Conservation (phyloP, 495 filamentous ascomycete genomes). For the Aspergillus sparsus region DNA sequence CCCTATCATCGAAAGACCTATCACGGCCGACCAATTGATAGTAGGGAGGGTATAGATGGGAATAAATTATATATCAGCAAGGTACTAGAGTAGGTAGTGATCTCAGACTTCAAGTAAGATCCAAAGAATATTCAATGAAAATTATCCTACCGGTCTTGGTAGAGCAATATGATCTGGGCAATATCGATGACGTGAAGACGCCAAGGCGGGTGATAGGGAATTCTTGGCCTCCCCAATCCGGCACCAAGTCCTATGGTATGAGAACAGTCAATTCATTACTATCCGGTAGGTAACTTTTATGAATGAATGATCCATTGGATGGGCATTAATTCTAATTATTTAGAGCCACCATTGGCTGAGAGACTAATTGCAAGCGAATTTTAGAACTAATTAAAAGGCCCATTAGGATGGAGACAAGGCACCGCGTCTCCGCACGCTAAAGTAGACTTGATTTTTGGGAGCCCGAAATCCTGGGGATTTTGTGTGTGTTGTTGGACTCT, state of each 20-base stretch:
- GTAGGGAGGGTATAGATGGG: too few species aligned
- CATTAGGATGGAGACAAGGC: neutral
- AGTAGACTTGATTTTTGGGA: slow-evolving; percentile 6
- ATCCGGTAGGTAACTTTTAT: too few species aligned
- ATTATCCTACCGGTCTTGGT: too few species aligned
- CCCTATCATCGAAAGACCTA: too few species aligned
- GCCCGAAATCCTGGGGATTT: neutral
- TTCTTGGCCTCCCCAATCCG: slow-evolving; percentile 3
- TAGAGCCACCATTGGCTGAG: neutral
- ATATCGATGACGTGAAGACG: slow-evolving; percentile 22
- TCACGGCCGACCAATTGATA: too few species aligned
- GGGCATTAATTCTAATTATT: neutral
- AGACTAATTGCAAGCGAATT: slow-evolving; percentile 12
- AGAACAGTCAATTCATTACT: neutral
- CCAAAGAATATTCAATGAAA: too few species aligned
- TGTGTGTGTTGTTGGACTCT: neutral
- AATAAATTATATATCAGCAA: too few species aligned
- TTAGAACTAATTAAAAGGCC: neutral
- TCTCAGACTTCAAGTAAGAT: too few species aligned
- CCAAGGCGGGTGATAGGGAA: slow-evolving; percentile 7
- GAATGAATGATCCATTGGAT: neutral
- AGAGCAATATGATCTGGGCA: neutral
- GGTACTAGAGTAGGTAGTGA: too few species aligned
- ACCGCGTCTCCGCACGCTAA: slow-evolving; percentile 20
- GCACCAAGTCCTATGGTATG: neutral